phyloP scores from a whole-genome alignment of 768 basidiomycete species.

The Termitomyces sp. region DNA sequence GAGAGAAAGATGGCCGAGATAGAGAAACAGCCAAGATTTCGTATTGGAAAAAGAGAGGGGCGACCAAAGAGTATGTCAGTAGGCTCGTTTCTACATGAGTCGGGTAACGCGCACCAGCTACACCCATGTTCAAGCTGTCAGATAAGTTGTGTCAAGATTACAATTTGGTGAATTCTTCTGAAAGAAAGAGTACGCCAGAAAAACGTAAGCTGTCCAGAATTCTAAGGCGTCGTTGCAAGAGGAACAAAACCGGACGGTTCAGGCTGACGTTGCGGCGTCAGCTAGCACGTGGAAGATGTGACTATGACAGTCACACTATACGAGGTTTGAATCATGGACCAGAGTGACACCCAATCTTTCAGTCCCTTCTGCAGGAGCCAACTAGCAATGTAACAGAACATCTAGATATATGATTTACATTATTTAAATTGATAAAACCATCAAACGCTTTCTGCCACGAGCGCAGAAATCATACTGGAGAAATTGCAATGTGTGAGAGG shows the following conservation, averaged over 20 bases:
- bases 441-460: constrained; percentile 73
- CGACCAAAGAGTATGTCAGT: constrained; percentile 11
- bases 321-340: not conserved
- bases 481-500: not conserved
- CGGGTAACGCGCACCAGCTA: constrained; percentile 32
- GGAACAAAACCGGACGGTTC: constrained; percentile 8
- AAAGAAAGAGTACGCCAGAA: not conserved
- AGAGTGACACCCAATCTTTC: too few species aligned
- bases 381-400: constrained; percentile 2
- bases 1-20: not conserved
- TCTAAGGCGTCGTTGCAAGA: constrained; percentile 3
- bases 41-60: constrained; percentile 1
- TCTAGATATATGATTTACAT: constrained; percentile 9
- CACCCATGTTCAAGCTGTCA: constrained; percentile 30
- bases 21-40: not conserved
- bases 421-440: not conserved
- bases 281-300: constrained; percentile 12
- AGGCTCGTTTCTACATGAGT: constrained; percentile 1
- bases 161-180: constrained; percentile 3
- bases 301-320: not conserved
- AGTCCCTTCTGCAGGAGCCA: not conserved
- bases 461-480: constrained; percentile 75
- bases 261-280: constrained; percentile 10
- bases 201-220: not conserved
- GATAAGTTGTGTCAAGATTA: constrained; percentile 10